phyloP scores from a whole-genome alignment of 371 early-diverging fungal genomes.

The Zychaea mexicana region DNA sequence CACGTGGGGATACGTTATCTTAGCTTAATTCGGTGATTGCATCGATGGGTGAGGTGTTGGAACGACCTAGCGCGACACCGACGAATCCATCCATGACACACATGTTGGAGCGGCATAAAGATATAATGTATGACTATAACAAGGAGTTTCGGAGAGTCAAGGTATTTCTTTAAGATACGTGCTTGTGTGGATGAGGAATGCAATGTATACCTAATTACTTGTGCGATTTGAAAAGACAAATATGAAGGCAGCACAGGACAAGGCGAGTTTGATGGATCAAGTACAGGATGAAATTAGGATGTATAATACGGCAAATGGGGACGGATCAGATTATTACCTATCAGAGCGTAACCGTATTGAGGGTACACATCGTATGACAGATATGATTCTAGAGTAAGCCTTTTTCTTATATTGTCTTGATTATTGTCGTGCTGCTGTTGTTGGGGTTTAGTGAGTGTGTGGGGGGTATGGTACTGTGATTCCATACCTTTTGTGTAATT shows the following conservation, averaged over 20 bases:
- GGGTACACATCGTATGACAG: constrained; percentile 64
- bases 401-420: background rate
- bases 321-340: constrained; percentile 56
- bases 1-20: no score
- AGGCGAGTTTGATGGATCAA: constrained; percentile 15
- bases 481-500: background rate
- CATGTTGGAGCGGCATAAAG: constrained; percentile 70
- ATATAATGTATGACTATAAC: constrained; percentile 70
- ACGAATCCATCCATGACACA: constrained; percentile 72
- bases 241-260: constrained; percentile 60
- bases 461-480: background rate
- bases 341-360: constrained; percentile 66
- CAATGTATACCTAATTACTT: background rate
- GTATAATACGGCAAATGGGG: constrained; percentile 43
- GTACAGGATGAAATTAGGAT: constrained; percentile 23
- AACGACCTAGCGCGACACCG: constrained; percentile 53
- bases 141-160: constrained; percentile 69
- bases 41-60: constrained; percentile 55
- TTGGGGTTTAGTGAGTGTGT: background rate
- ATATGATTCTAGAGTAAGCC: constrained; percentile 65
- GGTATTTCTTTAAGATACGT: constrained; percentile 20
- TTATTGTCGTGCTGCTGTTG: no score
- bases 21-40: constrained; percentile 62
- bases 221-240: constrained; percentile 37
- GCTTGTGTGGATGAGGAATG: background rate